Evolutionary conservation across 495 filamentous ascomycete genomes (phyloP), one percentile per base, ranked within the genome.

Genomic region (Penicillium macrosclerotiorum): DNA sequence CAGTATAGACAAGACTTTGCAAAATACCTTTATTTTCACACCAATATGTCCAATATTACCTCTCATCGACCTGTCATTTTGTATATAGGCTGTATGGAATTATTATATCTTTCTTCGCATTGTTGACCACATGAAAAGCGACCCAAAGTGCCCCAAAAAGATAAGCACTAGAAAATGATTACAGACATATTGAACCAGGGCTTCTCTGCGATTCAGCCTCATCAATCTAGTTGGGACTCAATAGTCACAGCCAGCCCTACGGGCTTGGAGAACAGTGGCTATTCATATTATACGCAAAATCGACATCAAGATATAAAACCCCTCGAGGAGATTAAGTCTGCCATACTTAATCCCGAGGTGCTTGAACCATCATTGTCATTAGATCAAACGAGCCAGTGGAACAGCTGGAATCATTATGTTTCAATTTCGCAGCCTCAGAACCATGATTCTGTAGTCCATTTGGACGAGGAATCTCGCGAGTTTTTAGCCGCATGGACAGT

Each of bases 331-430:
- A n/a, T n/a, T n/a, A n/a, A n/a, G n/a, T n/a, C 25, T 23, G 27
- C 40, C 27, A 27, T n/a, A n/a, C n/a, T n/a, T n/a, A 17, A 33
- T 12, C 19, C 25, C 14, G 13, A 43, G 17, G 17, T 43, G 27
- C 29, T 43, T 32, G 29, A 29, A 29, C 11, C 9, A 33, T 43
- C 40, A 43, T 43, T 29, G n/a, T 33, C 22, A 29, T 40, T 20
- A 29, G 40, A 43, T 32, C 40, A 20, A 33, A 19, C 40, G 26
- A 29, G 27, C 22, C 26, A 33, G 6, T 29, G 26, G 8, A 29
- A 33, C 8, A 19, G 40, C 27, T 43, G 40, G 40, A 33, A 43
- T 13, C 33, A 33, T 43, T 43, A 29, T 43, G 3, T 22, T 43
- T 29, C 40, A 43, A 33, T 32, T 23, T 16, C 27, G 40, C 40